phyloP scores from a whole-genome alignment of 306 rosid genomes.

The Spatholobus suberectus region DNA sequence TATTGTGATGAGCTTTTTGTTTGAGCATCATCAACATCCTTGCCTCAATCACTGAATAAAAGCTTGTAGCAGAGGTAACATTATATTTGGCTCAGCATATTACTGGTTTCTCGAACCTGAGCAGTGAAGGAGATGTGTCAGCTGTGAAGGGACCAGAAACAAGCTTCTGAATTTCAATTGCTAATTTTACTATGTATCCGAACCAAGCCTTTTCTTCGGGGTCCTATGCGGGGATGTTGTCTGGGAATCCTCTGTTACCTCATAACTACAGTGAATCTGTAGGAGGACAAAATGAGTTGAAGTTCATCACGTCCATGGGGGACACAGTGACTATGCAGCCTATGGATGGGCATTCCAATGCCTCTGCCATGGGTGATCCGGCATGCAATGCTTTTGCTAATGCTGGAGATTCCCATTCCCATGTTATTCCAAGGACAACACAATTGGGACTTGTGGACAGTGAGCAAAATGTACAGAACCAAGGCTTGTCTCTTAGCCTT shows the following conservation, averaged over 20 bases:
- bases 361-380: constrained; percentile 29
- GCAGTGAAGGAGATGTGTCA: constrained; percentile 25
- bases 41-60: not conserved
- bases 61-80: constrained; percentile 30
- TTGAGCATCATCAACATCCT: constrained; percentile 1
- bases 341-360: constrained; percentile 46
- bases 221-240: constrained; percentile 63
- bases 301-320: constrained; percentile 62
- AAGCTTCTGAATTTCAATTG: constrained; percentile 51
- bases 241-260: constrained; percentile 53
- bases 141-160: constrained; percentile 49
- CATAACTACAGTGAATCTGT: constrained; percentile 57
- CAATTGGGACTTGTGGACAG: constrained; percentile 48
- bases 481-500: constrained; percentile 88
- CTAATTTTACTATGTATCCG: constrained; percentile 61
- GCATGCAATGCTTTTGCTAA: constrained; percentile 42
- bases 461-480: constrained; percentile 66
- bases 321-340: constrained; percentile 50
- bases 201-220: constrained; percentile 68
- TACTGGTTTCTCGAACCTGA: constrained; percentile 4
- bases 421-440: constrained; percentile 42
- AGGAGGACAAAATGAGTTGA: constrained; percentile 67
- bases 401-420: constrained; percentile 49
- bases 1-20: constrained; percentile 6
- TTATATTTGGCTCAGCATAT: constrained; percentile 19